Percentiles rank a stretch among this genome's conserved stretches.
These are phyloP conservation scores for Penicillium crystallinum DNA, from an alignment of 495 filamentous ascomycete genomes.

Conservation along the genomic window DNA sequence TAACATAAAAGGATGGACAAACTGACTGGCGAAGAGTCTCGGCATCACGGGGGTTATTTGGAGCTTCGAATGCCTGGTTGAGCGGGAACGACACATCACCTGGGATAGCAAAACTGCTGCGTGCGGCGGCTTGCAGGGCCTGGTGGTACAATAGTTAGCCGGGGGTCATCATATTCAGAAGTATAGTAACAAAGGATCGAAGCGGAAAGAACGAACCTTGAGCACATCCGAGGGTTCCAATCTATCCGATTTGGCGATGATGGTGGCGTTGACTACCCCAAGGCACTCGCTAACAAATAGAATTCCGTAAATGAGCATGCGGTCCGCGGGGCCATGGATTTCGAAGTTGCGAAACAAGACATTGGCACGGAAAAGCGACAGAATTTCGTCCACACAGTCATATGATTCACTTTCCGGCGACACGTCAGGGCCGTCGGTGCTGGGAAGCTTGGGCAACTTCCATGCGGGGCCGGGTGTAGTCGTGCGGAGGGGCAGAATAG, in stretches of 20 bases:
- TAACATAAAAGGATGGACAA: background rate
- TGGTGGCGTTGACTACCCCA: slow-evolving; percentile 78
- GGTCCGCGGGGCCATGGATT: slow-evolving; percentile 93
- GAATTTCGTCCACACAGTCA: slow-evolving; percentile 90
- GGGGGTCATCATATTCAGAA: background rate
- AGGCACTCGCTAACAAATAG: slow-evolving; percentile 87
- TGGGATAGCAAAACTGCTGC: slow-evolving; percentile 92
- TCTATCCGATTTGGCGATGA: too few species aligned
- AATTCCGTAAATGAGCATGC: slow-evolving; percentile 93
- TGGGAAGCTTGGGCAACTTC: slow-evolving; percentile 68
- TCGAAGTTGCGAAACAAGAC: slow-evolving; percentile 99
- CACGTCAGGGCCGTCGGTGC: slow-evolving; percentile 63
- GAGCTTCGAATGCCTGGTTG: slow-evolving; percentile 80
- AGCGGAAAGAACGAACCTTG: too few species aligned
- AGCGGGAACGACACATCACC: slow-evolving; percentile 92
- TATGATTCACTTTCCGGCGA: slow-evolving; percentile 83
- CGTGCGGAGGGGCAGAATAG: slow-evolving; percentile 89
- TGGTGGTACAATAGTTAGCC: slow-evolving; percentile 19
- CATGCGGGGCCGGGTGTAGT: slow-evolving; percentile 88
- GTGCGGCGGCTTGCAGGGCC: slow-evolving; percentile 63
- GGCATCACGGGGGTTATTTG: slow-evolving; percentile 78
- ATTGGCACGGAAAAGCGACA: slow-evolving; percentile 93
- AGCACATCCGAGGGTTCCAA: too few species aligned
- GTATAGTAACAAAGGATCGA: background rate
- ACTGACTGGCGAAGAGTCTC: slow-evolving; percentile 72